Evolutionary conservation across 1,139 yeast species (phyloP).

Genomic region (Hyphopichia burtonii): DNA sequence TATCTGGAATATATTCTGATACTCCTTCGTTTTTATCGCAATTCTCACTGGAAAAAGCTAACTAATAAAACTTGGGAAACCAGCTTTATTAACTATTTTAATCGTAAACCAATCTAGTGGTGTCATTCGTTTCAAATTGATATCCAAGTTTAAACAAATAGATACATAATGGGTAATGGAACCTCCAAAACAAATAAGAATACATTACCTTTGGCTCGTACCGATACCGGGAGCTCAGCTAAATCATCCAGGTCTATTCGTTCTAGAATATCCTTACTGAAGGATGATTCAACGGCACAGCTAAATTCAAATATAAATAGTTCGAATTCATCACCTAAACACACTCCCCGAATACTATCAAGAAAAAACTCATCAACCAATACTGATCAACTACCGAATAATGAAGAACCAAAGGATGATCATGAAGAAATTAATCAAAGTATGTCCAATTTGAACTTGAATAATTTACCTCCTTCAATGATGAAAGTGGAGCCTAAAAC

Average conservation of each 20-base stretch:
- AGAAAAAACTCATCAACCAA: no score
- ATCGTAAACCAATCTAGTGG: no score
- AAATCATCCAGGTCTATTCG: conserved; percentile 51
- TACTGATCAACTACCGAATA: not conserved
- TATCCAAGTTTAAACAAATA: no score
- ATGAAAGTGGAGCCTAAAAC: conserved; percentile 63
- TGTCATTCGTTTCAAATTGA: no score
- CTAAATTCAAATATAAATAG: conserved; percentile 3
- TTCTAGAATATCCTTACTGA: conserved; percentile 38
- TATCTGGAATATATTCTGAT: no score
- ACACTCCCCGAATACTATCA: conserved; percentile 4
- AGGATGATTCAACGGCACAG: conserved; percentile 20
- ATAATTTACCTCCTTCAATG: conserved; percentile 64
- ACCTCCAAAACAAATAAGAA: conserved; percentile 35
- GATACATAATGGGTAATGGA: conserved; percentile 51
- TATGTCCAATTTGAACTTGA: conserved; percentile 8
- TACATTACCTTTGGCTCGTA: conserved; percentile 45
- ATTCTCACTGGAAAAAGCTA: no score
- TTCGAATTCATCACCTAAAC: conserved; percentile 22
- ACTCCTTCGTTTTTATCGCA: no score
- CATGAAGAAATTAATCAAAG: not conserved
- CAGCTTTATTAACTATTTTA: no score
- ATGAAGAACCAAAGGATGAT: not conserved
- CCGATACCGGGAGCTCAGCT: conserved; percentile 54
- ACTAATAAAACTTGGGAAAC: no score